These are phyloP conservation scores for Trypethelium eluteriae DNA, from an alignment of 495 filamentous ascomycete genomes.

Conservation along the genomic window DNA sequence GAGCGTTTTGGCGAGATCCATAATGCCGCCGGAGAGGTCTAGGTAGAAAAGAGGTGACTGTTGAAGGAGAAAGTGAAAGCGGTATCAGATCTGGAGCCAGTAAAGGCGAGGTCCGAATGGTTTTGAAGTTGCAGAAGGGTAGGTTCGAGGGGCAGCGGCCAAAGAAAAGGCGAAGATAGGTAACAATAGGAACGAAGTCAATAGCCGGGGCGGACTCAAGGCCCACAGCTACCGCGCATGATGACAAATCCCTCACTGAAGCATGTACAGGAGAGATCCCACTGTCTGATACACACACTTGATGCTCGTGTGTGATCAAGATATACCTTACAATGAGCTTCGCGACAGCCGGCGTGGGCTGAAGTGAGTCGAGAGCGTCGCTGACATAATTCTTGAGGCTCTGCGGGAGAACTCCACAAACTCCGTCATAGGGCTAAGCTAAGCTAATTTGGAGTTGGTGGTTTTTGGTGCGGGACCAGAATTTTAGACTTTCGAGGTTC, in stretches of 20 bases:
- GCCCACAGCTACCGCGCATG: not conserved
- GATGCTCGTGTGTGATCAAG: not conserved
- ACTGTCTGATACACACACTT: not conserved
- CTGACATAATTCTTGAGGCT: conserved; percentile 9
- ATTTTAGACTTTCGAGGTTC: not conserved
- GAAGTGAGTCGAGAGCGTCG: not conserved
- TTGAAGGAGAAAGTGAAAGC: not conserved
- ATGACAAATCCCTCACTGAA: not conserved
- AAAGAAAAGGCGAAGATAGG: not conserved
- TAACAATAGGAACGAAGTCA: conserved; percentile 4
- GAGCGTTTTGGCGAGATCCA: conserved; percentile 83
- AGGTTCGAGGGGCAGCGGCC: not conserved
- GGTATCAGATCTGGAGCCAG: conserved; percentile 4
- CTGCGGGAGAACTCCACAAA: not conserved
- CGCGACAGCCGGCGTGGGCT: not conserved
- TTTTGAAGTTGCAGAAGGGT: not conserved
- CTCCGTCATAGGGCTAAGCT: not conserved
- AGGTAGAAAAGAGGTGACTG: not conserved
- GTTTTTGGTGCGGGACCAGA: not conserved
- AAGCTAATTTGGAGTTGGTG: not conserved
- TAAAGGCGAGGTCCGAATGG: not conserved
- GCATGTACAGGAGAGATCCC: not conserved
- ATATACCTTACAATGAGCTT: not conserved
- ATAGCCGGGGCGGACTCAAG: not conserved
- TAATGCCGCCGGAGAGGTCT: conserved; percentile 30